Conservation (phyloP, 192 early-diverging fungal species). For the Podochytrium sp. region DNA sequence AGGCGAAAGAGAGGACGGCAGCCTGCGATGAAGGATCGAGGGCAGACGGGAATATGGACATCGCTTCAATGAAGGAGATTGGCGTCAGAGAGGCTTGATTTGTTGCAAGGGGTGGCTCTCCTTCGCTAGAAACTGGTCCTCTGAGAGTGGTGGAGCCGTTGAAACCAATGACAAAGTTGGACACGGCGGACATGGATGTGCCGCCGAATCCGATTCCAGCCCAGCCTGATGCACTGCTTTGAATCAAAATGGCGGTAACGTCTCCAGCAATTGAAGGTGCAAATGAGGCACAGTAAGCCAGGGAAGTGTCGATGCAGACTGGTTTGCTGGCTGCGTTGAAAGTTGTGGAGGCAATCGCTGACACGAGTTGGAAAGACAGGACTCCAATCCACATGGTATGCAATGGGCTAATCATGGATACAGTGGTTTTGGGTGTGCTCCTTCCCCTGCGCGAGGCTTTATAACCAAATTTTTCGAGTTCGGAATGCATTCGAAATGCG, state of each 20-base stretch:
- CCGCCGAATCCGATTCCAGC: slow-evolving; percentile 7
- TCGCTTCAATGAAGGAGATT: not conserved
- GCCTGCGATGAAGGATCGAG: not conserved
- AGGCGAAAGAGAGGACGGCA: not conserved
- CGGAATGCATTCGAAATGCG: no score
- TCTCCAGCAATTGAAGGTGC: no score
- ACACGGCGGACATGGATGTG: not conserved
- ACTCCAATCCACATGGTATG: no score
- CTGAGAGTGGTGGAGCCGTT: slow-evolving; percentile 25
- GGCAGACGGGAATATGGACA: not conserved
- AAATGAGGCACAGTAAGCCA: no score
- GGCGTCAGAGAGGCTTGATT: not conserved
- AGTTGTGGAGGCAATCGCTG: no score
- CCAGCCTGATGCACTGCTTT: not conserved
- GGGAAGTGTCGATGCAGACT: no score
- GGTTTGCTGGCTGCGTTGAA: no score
- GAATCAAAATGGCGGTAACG: not conserved
- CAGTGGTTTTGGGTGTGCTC: no score
- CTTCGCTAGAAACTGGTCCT: slow-evolving; percentile 8
- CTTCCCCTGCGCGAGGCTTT: no score
- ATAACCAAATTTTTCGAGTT: no score
- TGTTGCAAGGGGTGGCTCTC: not conserved
- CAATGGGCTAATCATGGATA: no score
- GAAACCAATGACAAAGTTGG: slow-evolving; percentile 26
- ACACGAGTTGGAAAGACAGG: no score